These are phyloP conservation scores for Lavandula angustifolia DNA, from an alignment of 257 asterid species.

Conservation along the genomic window DNA sequence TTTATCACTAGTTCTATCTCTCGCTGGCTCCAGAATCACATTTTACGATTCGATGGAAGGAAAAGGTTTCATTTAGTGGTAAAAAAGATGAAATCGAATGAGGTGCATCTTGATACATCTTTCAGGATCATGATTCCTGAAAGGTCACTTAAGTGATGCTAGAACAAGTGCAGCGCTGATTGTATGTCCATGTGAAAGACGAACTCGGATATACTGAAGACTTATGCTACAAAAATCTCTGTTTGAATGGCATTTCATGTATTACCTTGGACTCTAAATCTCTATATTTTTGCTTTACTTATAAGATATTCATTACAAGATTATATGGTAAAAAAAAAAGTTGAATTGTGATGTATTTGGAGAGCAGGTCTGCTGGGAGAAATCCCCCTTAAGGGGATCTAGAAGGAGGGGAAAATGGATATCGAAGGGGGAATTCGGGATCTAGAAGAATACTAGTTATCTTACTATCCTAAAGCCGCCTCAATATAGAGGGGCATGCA, in stretches of 20 bases:
- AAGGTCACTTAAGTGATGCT: slow-evolving; percentile 84
- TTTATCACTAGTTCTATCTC: background rate
- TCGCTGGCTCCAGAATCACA: too few relatives aligned
- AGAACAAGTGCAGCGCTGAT: slow-evolving; percentile 49
- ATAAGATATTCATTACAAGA: too few relatives aligned
- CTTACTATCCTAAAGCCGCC: too few relatives aligned
- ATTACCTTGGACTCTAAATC: background rate
- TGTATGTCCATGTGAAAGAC: slow-evolving; percentile 48
- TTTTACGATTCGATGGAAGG: background rate
- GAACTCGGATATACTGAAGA: slow-evolving; percentile 45
- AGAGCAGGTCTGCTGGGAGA: too few relatives aligned
- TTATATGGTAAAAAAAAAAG: too few relatives aligned
- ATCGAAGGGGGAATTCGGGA: too few relatives aligned
- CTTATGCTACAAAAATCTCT: slow-evolving; percentile 47
- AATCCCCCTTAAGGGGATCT: too few relatives aligned
- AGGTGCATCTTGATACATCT: slow-evolving; percentile 75
- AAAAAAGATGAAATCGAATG: slow-evolving; percentile 5
- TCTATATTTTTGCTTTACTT: background rate
- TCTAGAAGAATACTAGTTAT: too few relatives aligned
- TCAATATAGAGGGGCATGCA: too few relatives aligned
- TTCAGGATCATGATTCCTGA: slow-evolving; percentile 58
- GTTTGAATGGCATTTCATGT: slow-evolving; percentile 23
- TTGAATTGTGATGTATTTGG: too few relatives aligned
- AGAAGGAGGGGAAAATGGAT: too few relatives aligned
- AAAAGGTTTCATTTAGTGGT: slow-evolving; percentile 10